Percentiles rank a stretch among this genome's conserved stretches.
Evolutionary conservation across 768 basidiomycete genomes (phyloP).

Genomic region (Tricholoma bakamatsutake): DNA sequence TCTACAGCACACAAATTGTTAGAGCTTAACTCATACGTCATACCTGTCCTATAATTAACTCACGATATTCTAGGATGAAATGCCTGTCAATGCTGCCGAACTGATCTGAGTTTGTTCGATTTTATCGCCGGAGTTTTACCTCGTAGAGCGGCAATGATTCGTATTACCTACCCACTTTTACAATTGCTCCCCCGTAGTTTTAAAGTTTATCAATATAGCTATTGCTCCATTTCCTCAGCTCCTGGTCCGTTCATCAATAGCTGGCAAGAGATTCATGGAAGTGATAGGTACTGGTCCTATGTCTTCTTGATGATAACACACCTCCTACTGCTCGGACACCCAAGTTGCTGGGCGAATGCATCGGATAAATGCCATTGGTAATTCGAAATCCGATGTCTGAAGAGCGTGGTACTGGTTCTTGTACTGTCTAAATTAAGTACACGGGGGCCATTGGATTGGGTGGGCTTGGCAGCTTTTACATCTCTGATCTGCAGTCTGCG

Average conservation of each 20-base stretch:
- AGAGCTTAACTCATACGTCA: slow-evolving; percentile 19
- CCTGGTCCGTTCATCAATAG: not conserved
- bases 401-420: not conserved
- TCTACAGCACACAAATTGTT: slow-evolving; percentile 93
- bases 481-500: not conserved
- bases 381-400: not conserved
- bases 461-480: not conserved
- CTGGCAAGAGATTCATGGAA: not conserved
- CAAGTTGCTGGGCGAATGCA: not conserved
- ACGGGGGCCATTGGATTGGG: not conserved
- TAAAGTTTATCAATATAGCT: slow-evolving; percentile 11
- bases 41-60: slow-evolving; percentile 16
- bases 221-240: not conserved
- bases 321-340: not conserved
- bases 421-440: not conserved
- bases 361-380: not conserved
- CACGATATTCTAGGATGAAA: slow-evolving; percentile 72
- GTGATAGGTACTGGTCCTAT: not conserved
- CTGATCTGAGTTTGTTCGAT: slow-evolving; percentile 58
- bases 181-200: slow-evolving; percentile 8
- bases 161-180: slow-evolving; percentile 4
- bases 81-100: slow-evolving; percentile 98
- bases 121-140: slow-evolving; percentile 3
- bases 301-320: not conserved
- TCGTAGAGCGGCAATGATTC: slow-evolving; percentile 5